phyloP scores from a whole-genome alignment of 2,329 filamentous ascomycete species.

The Drechslera avenae region DNA sequence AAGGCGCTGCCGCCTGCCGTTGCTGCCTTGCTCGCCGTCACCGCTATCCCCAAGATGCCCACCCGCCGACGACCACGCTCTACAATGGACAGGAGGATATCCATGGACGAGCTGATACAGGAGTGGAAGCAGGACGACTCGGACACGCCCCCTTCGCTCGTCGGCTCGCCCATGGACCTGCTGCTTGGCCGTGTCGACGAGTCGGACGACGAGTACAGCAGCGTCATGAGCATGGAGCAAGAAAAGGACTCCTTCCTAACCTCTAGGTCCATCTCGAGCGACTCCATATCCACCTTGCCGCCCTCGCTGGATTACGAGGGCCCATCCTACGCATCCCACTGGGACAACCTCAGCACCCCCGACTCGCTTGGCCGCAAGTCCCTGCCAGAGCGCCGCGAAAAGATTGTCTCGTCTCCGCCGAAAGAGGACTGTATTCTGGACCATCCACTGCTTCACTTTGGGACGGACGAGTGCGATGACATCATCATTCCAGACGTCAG shows the following conservation, averaged over 20 bases:
- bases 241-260: slow-evolving; percentile 45
- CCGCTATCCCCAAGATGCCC: slow-evolving; percentile 61
- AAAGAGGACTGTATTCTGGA: slow-evolving; percentile 61
- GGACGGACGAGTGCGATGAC: slow-evolving; percentile 40
- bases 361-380: slow-evolving; percentile 38
- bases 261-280: slow-evolving; percentile 60
- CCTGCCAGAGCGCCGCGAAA: slow-evolving; percentile 50
- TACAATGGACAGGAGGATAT: slow-evolving; percentile 52
- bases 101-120: slow-evolving; percentile 63
- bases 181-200: slow-evolving; percentile 62
- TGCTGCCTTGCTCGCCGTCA: slow-evolving; percentile 63
- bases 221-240: slow-evolving; percentile 53
- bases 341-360: slow-evolving; percentile 45
- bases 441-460: slow-evolving; percentile 60
- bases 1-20: slow-evolving; percentile 60
- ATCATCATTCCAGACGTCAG: slow-evolving; percentile 39
- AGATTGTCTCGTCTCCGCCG: slow-evolving; percentile 53
- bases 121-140: slow-evolving; percentile 58
- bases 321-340: slow-evolving; percentile 53
- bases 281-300: slow-evolving; percentile 59
- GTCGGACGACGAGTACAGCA: slow-evolving; percentile 46
- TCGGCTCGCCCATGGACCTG: slow-evolving; percentile 58
- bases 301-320: slow-evolving; percentile 54
- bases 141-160: slow-evolving; percentile 45
- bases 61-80: slow-evolving; percentile 49